phyloP scores from a whole-genome alignment of 2,329 filamentous ascomycete genomes.

The Sporothrix curviconia region DNA sequence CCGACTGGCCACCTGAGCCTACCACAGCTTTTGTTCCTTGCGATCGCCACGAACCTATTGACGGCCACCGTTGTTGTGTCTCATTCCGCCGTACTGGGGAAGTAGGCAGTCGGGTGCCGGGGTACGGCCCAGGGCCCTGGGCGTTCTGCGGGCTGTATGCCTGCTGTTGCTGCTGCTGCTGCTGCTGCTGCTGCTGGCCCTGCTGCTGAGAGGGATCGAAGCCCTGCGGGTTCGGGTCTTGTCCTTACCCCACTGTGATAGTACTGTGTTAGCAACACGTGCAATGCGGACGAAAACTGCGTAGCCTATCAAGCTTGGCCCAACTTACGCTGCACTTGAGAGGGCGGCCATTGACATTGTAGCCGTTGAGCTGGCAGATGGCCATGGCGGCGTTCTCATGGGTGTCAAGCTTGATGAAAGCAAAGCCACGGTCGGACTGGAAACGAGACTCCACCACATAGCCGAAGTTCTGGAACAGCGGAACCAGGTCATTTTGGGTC shows the following conservation, averaged over 20 bases:
- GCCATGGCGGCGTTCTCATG: conserved; percentile 98
- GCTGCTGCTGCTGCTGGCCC: background rate
- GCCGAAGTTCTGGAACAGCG: conserved; percentile 96
- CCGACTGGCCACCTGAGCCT: too few relatives aligned
- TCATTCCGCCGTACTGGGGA: conserved; percentile 68
- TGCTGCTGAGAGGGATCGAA: conserved; percentile 61
- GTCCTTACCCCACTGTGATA: conserved; percentile 91
- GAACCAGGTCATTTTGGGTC: conserved; percentile 92
- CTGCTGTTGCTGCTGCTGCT: conserved; percentile 37
- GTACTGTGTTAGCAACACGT: background rate
- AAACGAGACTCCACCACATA: conserved; percentile 96
- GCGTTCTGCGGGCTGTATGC: conserved; percentile 67
- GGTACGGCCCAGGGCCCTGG: conserved; percentile 60
- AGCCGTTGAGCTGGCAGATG: conserved; percentile 95
- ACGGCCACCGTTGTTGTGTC: conserved; percentile 42
- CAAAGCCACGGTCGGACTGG: conserved; percentile 95
- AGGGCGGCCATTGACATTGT: conserved; percentile 94
- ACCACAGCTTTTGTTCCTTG: background rate
- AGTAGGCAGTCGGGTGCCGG: conserved; percentile 77
- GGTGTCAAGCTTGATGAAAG: conserved; percentile 98
- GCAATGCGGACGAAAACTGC: background rate
- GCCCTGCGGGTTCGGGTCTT: conserved; percentile 76
- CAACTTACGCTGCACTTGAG: conserved; percentile 94
- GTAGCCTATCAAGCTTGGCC: background rate
- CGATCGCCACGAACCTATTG: conserved; percentile 43